Base-by-base conservation (phyloP, 257 asterid genomes). In the Penstemon newberryi region DNA sequence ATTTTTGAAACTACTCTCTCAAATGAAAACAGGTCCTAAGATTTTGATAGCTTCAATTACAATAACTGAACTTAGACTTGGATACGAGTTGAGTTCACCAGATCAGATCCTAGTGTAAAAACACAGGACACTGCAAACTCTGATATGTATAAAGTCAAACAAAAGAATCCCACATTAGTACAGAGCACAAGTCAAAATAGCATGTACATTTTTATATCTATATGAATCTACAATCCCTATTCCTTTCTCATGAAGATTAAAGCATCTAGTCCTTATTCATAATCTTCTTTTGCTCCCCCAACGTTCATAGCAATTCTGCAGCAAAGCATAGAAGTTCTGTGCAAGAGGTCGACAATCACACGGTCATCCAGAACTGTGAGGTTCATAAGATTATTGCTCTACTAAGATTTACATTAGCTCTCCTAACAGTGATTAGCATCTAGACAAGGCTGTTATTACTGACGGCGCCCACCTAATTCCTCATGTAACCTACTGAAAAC, bases 401-500 rank as follows among this genome's bases (percentile, higher is more conserved):
- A 73, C 84, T 81, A 81, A 78, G 78, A 83, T 88, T 80, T 90
- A 85, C 97, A 91, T 25, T 25, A 25, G 33, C 37, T 66, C 76
- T 60, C 50, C 86, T 80, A 73, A 73, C 66, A 72, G 71, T 69
- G 52, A 84, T 77, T 73, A 47, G 74, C 74, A 13, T 74, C 78
- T 81, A 76, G 73, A 69, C 12, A 41, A 44, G 47, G 56, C 10
- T 40, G n/a, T 69, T 70, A 56, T 81, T 78, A 89, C 67, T 79
- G 86, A 75, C 78, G 91, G 67, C 89, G 93, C 49, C 89, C 89
- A 6, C 75, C 80, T 81, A 93, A 70, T 74, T 83, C 99, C 87
- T 90, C 97, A 19, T 87, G 87, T 70, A 93, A 85, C 82, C 99
- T 83, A 80, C 96, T 90, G 83, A 88, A 93, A 37, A 90, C 97